Base-by-base conservation (phyloP, 148 eudicot species). In the Selenicereus undatus region DNA sequence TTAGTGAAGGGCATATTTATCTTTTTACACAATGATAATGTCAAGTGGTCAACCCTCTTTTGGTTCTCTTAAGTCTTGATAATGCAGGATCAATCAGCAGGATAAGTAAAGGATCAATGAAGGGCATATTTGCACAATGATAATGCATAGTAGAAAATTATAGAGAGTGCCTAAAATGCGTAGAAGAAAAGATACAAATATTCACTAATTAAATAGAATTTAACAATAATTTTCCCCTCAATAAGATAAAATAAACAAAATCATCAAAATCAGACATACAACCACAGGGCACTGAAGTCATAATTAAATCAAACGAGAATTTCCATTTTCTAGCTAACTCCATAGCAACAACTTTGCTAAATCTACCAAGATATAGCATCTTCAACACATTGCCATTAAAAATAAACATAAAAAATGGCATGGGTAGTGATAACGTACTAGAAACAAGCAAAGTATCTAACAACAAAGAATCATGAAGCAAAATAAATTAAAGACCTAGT, bases 401-500 rank as follows among this genome's bases (percentile, higher is more conserved):
- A 39, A 39, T 39, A n/a, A n/a, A n/a, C n/a, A n/a, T n/a, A n/a
- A n/a, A n/a, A n/a, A n/a, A 39, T 5, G 52, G 51, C 73, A 35
- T 45, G 62, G 43, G 60, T n/a, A 74, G 24, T 52, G 54, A 65
- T 60, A 24, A 76, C 18, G 80, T 71, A 56, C 65, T 50, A 71
- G 35, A 39, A 58, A 7, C 8, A 60, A 29, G 39, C 30, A 52
- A 75, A 50, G 42, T 11, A 60, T 3, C 9, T 45, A 52, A 74
- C 73, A 54, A 83, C 21, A 22, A 30, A 24, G 16, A 70, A 12
- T 9, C 52, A 74, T 14, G 36, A 71, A 74, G 66, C 45, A 54
- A 74, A 84, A 43, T 9, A 71, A n/a, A n/a, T n/a, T n/a, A n/a
- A 71, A 51, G 64, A 68, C 66, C 79, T 72, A 80, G 21, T 24